phyloP scores from a whole-genome alignment of 441 rosid species.

The Adansonia madagascariensis region DNA sequence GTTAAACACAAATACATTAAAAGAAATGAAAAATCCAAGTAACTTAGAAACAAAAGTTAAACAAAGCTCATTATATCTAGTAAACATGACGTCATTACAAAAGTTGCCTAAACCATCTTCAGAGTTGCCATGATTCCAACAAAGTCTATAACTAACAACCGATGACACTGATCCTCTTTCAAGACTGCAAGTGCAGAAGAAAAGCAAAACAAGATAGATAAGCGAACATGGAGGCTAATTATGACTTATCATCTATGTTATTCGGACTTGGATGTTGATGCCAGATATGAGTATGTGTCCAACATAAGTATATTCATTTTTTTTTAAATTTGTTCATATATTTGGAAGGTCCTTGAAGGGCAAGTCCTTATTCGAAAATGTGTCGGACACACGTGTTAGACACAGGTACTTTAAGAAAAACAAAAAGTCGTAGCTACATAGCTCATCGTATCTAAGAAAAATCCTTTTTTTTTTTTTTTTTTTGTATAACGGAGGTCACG shows the following conservation, averaged over 20 bases:
- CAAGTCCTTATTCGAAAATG: no score
- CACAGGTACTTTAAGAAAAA: background rate
- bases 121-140: conserved; percentile 1
- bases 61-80: conserved; percentile 23
- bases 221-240: background rate
- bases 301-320: no score
- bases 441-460: background rate
- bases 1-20: background rate
- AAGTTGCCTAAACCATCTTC: conserved; percentile 12
- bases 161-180: conserved; percentile 13
- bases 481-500: no score
- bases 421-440: background rate
- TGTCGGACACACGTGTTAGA: background rate
- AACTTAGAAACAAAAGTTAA: background rate
- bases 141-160: conserved; percentile 16
- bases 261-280: no score
- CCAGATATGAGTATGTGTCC: no score
- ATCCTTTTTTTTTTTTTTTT: no score
- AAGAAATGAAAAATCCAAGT: background rate
- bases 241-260: background rate
- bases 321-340: no score
- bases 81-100: conserved; percentile 18
- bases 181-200: conserved; percentile 32
- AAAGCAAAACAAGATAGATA: background rate
- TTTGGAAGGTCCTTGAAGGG: no score